phyloP scores from a whole-genome alignment of 108 stramenopile species.

The Discostella stelligeroides region DNA sequence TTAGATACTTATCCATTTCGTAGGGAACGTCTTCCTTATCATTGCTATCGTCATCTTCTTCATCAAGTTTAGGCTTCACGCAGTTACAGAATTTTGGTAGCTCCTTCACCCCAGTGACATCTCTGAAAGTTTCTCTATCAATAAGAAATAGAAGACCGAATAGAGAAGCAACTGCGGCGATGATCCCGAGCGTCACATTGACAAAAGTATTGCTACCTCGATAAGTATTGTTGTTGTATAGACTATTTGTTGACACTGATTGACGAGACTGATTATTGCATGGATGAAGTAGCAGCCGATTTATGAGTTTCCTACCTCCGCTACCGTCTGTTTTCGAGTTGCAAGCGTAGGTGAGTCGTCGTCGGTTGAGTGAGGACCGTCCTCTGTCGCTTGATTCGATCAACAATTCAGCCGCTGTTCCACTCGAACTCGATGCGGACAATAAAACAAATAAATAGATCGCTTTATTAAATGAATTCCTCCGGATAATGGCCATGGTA shows the following conservation, averaged over 20 bases:
- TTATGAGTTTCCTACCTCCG: neutral
- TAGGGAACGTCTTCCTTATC: neutral
- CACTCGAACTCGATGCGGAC: too few species aligned
- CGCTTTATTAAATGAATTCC: neutral
- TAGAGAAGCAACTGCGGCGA: neutral
- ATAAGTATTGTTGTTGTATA: neutral
- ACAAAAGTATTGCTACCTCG: neutral
- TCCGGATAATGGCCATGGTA: neutral
- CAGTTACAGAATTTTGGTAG: neutral
- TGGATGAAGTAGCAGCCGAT: neutral
- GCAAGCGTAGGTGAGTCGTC: neutral
- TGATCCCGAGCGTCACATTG: neutral
- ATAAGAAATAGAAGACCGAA: neutral
- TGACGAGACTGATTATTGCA: neutral
- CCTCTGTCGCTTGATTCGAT: neutral
- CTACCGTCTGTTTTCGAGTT: neutral
- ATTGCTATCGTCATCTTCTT: neutral
- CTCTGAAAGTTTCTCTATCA: neutral
- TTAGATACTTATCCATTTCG: constrained; percentile 1
- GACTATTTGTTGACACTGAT: neutral
- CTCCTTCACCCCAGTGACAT: neutral
- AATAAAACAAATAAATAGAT: neutral
- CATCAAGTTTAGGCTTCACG: neutral
- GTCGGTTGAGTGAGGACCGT: neutral
- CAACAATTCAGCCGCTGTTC: too few species aligned